Conservation (phyloP, 139 green algal genomes). For the Auxenochlorella protothecoides region DNA sequence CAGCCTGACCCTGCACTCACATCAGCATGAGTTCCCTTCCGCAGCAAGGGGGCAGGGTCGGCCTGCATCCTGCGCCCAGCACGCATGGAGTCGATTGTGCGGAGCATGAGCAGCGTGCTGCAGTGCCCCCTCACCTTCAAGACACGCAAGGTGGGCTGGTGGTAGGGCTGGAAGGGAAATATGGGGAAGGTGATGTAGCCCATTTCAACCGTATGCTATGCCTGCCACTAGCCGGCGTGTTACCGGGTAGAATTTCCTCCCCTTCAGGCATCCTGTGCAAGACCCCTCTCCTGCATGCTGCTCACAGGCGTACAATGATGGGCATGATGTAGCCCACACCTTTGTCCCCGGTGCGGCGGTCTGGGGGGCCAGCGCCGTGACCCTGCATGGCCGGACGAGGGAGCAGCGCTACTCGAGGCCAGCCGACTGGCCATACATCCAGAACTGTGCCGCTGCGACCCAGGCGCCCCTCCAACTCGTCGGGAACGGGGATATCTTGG, state of each 20-base stretch:
- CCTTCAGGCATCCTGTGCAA: too few relatives aligned
- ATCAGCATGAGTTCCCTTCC: too few relatives aligned
- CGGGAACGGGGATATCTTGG: conserved; percentile 89
- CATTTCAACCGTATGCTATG: too few relatives aligned
- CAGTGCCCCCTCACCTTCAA: conserved; percentile 81
- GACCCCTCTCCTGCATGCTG: conserved; percentile 10
- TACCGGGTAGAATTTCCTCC: too few relatives aligned
- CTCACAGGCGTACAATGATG: conserved; percentile 51
- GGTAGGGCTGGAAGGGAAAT: too few relatives aligned
- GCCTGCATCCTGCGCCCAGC: conserved; percentile 64
- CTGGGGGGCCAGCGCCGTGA: conserved; percentile 79
- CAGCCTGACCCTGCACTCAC: too few relatives aligned
- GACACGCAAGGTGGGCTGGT: conserved; percentile 50
- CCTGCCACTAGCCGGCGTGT: too few relatives aligned
- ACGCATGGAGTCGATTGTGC: conserved; percentile 62
- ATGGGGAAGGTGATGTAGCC: too few relatives aligned
- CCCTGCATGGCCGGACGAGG: conserved; percentile 86
- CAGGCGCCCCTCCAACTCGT: conserved; percentile 54
- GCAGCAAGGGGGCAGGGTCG: conserved; percentile 52
- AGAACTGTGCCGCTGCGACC: conserved; percentile 28
- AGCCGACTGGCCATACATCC: conserved; percentile 74
- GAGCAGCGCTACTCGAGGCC: conserved; percentile 72
- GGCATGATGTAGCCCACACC: conserved; percentile 60
- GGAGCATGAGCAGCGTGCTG: conserved; percentile 29
- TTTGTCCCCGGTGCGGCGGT: conserved; percentile 43